Base-by-base conservation (phyloP, 2,329 filamentous ascomycete species). In the Ceratocystis diversiconidia region DNA sequence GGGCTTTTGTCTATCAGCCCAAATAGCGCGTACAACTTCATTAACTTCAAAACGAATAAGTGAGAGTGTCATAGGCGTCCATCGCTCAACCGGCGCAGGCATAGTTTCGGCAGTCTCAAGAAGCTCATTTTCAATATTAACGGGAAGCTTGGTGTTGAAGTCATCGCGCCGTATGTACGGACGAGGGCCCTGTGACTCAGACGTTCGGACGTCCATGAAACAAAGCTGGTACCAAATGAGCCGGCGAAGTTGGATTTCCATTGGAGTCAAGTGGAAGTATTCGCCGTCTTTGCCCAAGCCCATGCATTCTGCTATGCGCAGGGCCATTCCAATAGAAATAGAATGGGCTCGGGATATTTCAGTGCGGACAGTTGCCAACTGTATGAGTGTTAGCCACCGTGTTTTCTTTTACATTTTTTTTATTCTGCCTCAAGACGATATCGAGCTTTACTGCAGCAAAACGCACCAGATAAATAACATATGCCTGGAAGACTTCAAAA, bases 151-250 rank as follows among this genome's bases (percentile, higher is more conserved):
- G 0, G 88, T 90, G 70, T 90, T 87, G 72, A 86, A 91, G 70
- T 91, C 87, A 25, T 89, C 87, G 48, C 81, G 78, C n/a, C 86
- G 81, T 64, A 91, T 89, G 63, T 83, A 81, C 0, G 86, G 86
- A 28, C 85, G 80, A 7, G 88, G 88, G 0, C 87, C 88, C 68
- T 89, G 87, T 1, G 85, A 83, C 73, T 91, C 88, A 70, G 84
- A 88, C 0, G 87, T 90, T 48, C 87, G 80, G 66, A 90, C 81
- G 72, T 91, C 88, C 7, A 92, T 78, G 72, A 89, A 89, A 73
- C 86, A 90, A 22, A 92, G 78, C 70, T 91, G 87, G 72, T 90
- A 85, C 88, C 88, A 91, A 43, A 90, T 79, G 48, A 90, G 75
- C 3, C 88, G 82, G 12, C 88, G 82, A 2, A 90, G 79, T 64